Evolutionary conservation across 2,329 filamentous ascomycete genomes (phyloP), one percentile per base, ranked within the genome.

Genomic region (Sarocladiaceae sp.): DNA sequence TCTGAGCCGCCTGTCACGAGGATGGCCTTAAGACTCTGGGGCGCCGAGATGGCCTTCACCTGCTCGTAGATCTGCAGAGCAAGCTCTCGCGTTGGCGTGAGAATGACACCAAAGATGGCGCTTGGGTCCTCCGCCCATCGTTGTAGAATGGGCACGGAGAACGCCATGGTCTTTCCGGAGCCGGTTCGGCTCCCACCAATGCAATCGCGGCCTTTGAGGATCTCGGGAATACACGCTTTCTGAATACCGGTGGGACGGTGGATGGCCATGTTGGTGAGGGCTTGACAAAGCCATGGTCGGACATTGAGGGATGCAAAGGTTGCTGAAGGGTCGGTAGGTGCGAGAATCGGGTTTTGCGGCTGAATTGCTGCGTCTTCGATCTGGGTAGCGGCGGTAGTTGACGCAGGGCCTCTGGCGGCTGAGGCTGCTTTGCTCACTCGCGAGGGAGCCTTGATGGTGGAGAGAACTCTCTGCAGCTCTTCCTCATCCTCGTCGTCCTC

Each of bases 41-140:
- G 85, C 3, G 89, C 82, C 3, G 88, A 91, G 45, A 98, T 88
- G 12, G 93, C 93, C 59, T 88, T 88, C 69, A 97, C 83, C 63
- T 98, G 93, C 67, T 98, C 93, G 61, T 84, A 94, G 41, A 98
- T 96, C 61, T 98, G 93, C 18, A 97, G 76, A 3, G 93, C 93
- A 47, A 98, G 78, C 68, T 98, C 93, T 55, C 84, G 78, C 6
- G 88, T 95, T 16, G 89, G 90, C 7, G 93, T 98, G 57, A 98
- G 68, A 12, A 98, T 79, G 5, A 98, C 70, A 2, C 81, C 91
- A 63, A 88, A 98, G 55, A 97, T 91, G 33, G 88, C 93, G 47
- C 84, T 83, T 1, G 93, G 93, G 67, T 98, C 90, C 58, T 89
- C 78, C 2, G 91, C 82, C 89, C 90, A 97, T 63, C 84, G 85